Percentiles rank a stretch among this genome's conserved stretches.
These are phyloP conservation scores for Boletus subparvulus DNA, from an alignment of 768 basidiomycete genomes.

Conservation along the genomic window DNA sequence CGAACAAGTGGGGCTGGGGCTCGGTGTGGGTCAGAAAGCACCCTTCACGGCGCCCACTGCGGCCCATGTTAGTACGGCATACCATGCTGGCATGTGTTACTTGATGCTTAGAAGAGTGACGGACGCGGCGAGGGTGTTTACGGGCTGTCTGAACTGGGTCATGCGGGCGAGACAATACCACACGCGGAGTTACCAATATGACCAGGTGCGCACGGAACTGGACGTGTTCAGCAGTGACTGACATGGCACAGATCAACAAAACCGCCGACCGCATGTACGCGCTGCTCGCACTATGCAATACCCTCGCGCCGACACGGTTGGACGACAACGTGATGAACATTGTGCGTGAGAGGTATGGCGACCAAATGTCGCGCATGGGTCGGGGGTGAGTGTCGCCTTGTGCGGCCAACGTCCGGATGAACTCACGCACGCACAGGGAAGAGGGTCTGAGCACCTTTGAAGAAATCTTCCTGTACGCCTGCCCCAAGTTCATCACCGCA, in stretches of 20 bases:
- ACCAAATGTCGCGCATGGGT: constrained; percentile 83
- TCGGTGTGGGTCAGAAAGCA: constrained; percentile 89
- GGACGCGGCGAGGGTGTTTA: constrained; percentile 93
- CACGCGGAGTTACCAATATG: constrained; percentile 94
- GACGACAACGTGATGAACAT: constrained; percentile 94
- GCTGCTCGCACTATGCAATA: constrained; percentile 89
- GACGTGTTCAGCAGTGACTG: not conserved
- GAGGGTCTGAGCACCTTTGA: constrained; percentile 57
- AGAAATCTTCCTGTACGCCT: constrained; percentile 84
- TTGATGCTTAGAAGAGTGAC: constrained; percentile 92
- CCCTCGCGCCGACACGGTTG: constrained; percentile 86
- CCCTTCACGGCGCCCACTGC: constrained; percentile 94
- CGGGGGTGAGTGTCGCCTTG: constrained; percentile 59
- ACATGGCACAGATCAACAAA: constrained; percentile 76
- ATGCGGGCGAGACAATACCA: constrained; percentile 96
- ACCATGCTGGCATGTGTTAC: constrained; percentile 97
- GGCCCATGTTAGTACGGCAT: constrained; percentile 93
- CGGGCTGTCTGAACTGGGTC: constrained; percentile 91
- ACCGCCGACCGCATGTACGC: constrained; percentile 98
- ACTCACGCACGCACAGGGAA: constrained; percentile 40
- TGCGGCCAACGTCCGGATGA: not conserved
- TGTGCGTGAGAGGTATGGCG: constrained; percentile 91
- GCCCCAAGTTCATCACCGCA: constrained; percentile 95
- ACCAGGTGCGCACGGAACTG: constrained; percentile 57
- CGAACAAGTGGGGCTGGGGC: constrained; percentile 89